Percentiles rank a stretch among this genome's conserved stretches.
phyloP scores from a whole-genome alignment of 139 green algal genomes.

The Chlamydomonas schloesseri region DNA sequence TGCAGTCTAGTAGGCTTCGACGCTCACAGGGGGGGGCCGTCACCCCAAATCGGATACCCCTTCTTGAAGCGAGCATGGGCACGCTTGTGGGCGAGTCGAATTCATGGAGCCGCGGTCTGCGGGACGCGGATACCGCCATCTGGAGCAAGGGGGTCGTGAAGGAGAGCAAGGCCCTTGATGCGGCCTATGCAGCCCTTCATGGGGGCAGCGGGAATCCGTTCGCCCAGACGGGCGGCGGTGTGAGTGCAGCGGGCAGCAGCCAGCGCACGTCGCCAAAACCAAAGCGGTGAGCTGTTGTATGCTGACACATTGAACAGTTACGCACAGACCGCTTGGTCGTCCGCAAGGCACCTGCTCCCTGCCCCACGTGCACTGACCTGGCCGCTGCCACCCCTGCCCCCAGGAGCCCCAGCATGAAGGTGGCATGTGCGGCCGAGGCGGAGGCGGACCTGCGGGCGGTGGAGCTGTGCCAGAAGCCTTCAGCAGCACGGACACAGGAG shows the following conservation, averaged over 20 bases:
- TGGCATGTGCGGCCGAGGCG: neutral
- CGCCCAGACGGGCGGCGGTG: neutral
- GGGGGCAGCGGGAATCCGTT: constrained; percentile 27
- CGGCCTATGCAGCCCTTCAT: constrained; percentile 8
- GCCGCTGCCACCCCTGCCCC: neutral
- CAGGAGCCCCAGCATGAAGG: neutral
- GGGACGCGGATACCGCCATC: neutral
- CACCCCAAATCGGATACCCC: no score
- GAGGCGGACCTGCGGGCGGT: constrained; percentile 27
- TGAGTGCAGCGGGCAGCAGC: neutral
- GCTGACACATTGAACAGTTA: no score
- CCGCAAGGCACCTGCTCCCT: no score
- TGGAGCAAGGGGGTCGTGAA: constrained; percentile 14
- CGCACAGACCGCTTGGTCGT: no score
- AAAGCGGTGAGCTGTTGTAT: constrained; percentile 12
- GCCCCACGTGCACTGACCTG: neutral
- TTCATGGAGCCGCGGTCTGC: constrained; percentile 5
- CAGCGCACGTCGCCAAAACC: constrained; percentile 9
- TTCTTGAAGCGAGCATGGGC: no score
- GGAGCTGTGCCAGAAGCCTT: constrained; percentile 37
- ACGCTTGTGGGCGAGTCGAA: constrained; percentile 5
- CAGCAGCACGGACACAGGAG: neutral
- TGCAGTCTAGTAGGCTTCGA: no score
- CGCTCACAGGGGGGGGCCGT: no score
- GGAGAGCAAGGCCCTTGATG: neutral